Percentiles rank a stretch among this genome's conserved stretches.
Conservation (phyloP, 1,284 basidiomycete species). For the Anthracocystis walkeri region DNA sequence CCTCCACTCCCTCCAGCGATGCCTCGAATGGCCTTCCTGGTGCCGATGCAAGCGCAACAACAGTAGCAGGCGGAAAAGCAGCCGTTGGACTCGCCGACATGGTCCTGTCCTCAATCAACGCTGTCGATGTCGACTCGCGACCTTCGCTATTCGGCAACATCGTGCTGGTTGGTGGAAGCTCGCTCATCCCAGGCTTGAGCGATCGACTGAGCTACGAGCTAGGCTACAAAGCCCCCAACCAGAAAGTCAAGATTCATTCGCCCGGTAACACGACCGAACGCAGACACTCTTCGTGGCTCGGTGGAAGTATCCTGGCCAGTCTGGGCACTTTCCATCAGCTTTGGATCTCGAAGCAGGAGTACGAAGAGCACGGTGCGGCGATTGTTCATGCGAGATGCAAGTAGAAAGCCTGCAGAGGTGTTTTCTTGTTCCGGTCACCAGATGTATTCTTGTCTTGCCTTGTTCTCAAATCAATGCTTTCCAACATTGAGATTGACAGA, state of each 20-base stretch:
- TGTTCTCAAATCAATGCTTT: not conserved
- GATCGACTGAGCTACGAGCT: slow-evolving; percentile 88
- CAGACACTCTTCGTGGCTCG: slow-evolving; percentile 66
- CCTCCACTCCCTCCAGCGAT: slow-evolving; percentile 19
- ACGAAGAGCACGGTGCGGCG: slow-evolving; percentile 66
- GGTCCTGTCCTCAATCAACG: slow-evolving; percentile 81
- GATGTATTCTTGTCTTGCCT: slow-evolving; percentile 3
- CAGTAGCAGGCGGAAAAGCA: slow-evolving; percentile 18
- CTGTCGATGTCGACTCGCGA: slow-evolving; percentile 91
- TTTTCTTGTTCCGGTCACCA: slow-evolving; percentile 7
- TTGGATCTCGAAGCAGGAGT: slow-evolving; percentile 68
- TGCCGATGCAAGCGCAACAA: slow-evolving; percentile 1
- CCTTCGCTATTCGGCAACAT: slow-evolving; percentile 90
- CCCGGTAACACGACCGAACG: slow-evolving; percentile 68
- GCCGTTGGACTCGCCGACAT: slow-evolving; percentile 70
- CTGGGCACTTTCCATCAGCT: slow-evolving; percentile 69
- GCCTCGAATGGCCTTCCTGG: not conserved
- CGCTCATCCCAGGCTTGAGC: slow-evolving; percentile 84
- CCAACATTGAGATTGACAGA: not conserved
- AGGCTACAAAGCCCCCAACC: slow-evolving; percentile 79
- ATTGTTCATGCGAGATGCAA: slow-evolving; percentile 68
- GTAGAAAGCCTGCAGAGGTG: slow-evolving; percentile 12
- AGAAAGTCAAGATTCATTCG: slow-evolving; percentile 67
- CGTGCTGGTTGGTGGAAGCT: slow-evolving; percentile 92
- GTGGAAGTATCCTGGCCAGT: slow-evolving; percentile 64